Evolutionary conservation across 139 green algal species (phyloP).

Genomic region (Chlamydomonas eustigma): DNA sequence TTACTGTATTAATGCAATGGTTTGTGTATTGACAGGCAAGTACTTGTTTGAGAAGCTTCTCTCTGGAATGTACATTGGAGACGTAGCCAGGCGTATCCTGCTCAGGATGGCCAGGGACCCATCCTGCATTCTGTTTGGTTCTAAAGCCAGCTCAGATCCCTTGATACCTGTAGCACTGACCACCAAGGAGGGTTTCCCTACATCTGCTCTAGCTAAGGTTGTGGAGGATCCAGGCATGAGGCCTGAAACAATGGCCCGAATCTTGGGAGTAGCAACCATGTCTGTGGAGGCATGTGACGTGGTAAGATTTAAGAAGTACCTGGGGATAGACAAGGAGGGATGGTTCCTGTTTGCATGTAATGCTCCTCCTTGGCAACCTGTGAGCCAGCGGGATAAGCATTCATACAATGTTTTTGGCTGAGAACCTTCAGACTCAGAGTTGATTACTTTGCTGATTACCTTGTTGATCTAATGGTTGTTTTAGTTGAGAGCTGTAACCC

Average conservation of each 20-base stretch:
- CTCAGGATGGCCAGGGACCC: constrained; percentile 39
- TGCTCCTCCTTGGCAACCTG: too few relatives aligned
- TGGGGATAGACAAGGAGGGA: too few relatives aligned
- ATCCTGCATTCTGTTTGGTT: background rate
- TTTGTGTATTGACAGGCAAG: constrained; percentile 43
- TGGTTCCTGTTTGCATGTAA: too few relatives aligned
- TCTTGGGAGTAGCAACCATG: too few relatives aligned
- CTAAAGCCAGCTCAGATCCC: background rate
- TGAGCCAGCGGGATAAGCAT: too few relatives aligned
- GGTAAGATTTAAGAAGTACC: background rate
- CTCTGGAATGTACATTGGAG: constrained; percentile 83
- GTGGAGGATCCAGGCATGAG: too few relatives aligned
- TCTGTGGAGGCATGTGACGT: background rate
- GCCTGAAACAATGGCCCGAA: background rate
- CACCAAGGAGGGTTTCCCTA: constrained; percentile 27
- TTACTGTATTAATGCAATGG: too few relatives aligned
- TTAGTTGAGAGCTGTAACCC: too few relatives aligned
- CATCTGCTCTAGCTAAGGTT: constrained; percentile 35
- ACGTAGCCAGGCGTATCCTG: constrained; percentile 74
- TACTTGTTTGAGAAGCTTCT: constrained; percentile 90
- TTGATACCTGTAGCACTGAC: constrained; percentile 6
- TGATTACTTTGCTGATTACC: too few relatives aligned
- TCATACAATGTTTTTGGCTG: too few relatives aligned
- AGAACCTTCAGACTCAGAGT: too few relatives aligned
- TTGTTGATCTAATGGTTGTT: too few relatives aligned